Evolutionary conservation across 768 basidiomycete genomes (phyloP).

Genomic region (Mycena belliarum): DNA sequence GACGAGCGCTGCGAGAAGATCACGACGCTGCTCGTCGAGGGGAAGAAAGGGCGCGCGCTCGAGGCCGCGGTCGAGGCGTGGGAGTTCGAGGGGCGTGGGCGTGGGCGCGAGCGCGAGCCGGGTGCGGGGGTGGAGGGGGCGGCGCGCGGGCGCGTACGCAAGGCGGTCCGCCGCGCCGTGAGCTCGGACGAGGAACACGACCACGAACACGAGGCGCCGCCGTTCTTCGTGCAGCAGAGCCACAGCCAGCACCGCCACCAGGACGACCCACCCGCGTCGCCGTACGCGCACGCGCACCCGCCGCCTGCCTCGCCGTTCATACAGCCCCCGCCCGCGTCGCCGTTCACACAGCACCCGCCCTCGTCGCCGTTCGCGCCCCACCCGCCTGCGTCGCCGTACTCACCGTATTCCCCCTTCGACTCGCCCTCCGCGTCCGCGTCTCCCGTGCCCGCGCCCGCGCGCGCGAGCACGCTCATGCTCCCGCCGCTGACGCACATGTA

Average conservation of each 20-base stretch:
- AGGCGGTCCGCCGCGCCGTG: no score
- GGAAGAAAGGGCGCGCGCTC: conserved; percentile 64
- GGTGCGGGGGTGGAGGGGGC: conserved; percentile 49
- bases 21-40: conserved; percentile 63
- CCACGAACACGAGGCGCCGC: no score
- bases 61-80: conserved; percentile 63
- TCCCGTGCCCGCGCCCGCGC: not conserved
- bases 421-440: not conserved
- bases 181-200: conserved; percentile 8
- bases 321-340: not conserved
- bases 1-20: conserved; percentile 67
- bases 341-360: not conserved
- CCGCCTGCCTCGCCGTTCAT: not conserved
- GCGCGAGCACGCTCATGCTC: conserved; percentile 14
- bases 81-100: conserved; percentile 39
- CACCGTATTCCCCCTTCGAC: not conserved
- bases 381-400: not conserved
- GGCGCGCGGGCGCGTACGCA: conserved; percentile 1
- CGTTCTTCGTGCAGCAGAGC: no score
- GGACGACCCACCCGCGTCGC: no score
- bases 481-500: conserved; percentile 60
- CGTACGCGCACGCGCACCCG: no score
- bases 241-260: no score
- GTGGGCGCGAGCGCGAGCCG: conserved; percentile 5
- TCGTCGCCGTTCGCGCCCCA: not conserved